phyloP scores from a whole-genome alignment of 352 stramenopile genomes.

The Globisporangium irregulare region DNA sequence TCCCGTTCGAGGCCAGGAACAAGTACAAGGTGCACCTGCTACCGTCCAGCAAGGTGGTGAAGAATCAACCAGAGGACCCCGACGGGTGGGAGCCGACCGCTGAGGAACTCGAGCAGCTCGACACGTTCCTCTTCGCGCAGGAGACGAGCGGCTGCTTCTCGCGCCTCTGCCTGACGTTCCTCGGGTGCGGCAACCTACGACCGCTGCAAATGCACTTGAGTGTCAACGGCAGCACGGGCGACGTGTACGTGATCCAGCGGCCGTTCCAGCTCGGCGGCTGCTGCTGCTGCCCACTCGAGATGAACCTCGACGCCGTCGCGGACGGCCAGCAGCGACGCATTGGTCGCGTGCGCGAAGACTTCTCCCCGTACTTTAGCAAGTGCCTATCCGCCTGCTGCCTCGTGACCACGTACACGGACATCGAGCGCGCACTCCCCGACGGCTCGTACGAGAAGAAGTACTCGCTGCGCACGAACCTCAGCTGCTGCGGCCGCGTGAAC shows the following conservation, averaged over 20 bases:
- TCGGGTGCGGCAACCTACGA: slow-evolving; percentile 38
- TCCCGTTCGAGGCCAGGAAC: slow-evolving; percentile 60
- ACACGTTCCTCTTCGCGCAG: slow-evolving; percentile 44
- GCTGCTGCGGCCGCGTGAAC: slow-evolving; percentile 59
- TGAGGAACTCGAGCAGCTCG: slow-evolving; percentile 45
- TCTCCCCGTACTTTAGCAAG: slow-evolving; percentile 43
- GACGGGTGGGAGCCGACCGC: slow-evolving; percentile 43
- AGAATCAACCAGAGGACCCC: slow-evolving; percentile 39
- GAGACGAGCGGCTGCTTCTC: slow-evolving; percentile 38
- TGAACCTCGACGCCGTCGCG: slow-evolving; percentile 31
- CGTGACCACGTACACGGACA: slow-evolving; percentile 61
- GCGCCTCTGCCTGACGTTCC: slow-evolving; percentile 29
- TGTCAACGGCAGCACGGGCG: slow-evolving; percentile 31
- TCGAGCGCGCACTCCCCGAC: slow-evolving; percentile 48
- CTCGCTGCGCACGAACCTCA: slow-evolving; percentile 46
- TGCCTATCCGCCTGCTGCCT: slow-evolving; percentile 45
- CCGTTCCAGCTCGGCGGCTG: slow-evolving; percentile 33
- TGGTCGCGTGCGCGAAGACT: slow-evolving; percentile 51
- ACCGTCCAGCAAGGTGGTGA: slow-evolving; percentile 46
- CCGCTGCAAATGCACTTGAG: slow-evolving; percentile 47
- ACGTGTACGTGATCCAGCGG: slow-evolving; percentile 49
- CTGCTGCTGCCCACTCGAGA: slow-evolving; percentile 43
- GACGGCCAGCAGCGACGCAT: slow-evolving; percentile 25
- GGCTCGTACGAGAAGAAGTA: slow-evolving; percentile 56
- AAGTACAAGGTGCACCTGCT: slow-evolving; percentile 53